Evolutionary conservation across 495 filamentous ascomycete genomes (phyloP).

Genomic region (Viridothelium virens): DNA sequence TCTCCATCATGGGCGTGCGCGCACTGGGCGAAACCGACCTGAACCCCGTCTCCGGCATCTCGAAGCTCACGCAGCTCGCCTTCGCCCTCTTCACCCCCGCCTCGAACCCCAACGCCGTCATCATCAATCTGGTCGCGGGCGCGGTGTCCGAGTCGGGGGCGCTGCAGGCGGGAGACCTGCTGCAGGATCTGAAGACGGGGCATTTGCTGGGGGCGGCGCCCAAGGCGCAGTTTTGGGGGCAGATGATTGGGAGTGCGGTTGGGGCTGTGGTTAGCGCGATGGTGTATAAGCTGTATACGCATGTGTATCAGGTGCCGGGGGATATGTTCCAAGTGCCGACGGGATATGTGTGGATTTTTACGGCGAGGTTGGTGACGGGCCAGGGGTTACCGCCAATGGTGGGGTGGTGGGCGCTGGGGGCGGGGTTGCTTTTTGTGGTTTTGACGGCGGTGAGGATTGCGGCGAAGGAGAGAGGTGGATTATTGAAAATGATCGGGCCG

Average conservation of each 20-base stretch:
- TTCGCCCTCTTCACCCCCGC: constrained; percentile 82
- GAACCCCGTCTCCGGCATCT: constrained; percentile 94
- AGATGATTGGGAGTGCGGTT: constrained; percentile 82
- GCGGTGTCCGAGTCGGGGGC: constrained; percentile 83
- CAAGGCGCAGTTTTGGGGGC: constrained; percentile 92
- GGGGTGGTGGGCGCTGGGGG: constrained; percentile 63
- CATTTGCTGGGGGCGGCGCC: constrained; percentile 87
- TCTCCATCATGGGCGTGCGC: constrained; percentile 92
- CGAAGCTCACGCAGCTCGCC: constrained; percentile 90
- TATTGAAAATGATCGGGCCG: constrained; percentile 37
- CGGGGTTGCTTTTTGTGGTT: constrained; percentile 59
- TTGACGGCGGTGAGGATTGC: constrained; percentile 61
- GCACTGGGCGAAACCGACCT: constrained; percentile 94
- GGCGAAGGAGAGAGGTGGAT: constrained; percentile 35
- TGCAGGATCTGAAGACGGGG: constrained; percentile 97
- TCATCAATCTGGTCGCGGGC: constrained; percentile 92
- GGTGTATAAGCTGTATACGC: constrained; percentile 87
- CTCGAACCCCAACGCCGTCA: constrained; percentile 65
- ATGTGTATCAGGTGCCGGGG: constrained; percentile 79
- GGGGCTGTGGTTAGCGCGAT: constrained; percentile 80
- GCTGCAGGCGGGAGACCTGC: constrained; percentile 90
- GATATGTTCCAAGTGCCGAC: constrained; percentile 90
- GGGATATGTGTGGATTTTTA: constrained; percentile 94
- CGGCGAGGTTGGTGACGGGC: constrained; percentile 87
- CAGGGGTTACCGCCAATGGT: constrained; percentile 79